Conservation (phyloP, 2,329 filamentous ascomycete species). For the Colletotrichum neosansevieriae region DNA sequence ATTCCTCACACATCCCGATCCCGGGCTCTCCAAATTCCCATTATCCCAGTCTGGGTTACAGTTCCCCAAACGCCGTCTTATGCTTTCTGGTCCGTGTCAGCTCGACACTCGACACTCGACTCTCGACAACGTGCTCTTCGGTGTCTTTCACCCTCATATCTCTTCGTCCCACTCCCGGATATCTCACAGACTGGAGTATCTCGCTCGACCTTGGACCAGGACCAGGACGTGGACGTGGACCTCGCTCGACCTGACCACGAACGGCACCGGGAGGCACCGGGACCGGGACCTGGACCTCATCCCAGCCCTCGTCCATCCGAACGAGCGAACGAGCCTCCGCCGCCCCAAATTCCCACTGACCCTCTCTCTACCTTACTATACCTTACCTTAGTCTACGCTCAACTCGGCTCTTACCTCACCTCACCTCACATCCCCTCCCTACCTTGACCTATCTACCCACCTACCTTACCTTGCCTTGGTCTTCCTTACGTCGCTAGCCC, state of each 20-base stretch:
- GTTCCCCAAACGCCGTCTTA: too few species aligned
- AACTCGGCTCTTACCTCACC: constrained; percentile 12
- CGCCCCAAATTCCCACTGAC: constrained; percentile 14
- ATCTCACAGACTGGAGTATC: neutral
- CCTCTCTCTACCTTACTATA: constrained; percentile 4
- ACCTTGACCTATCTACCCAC: too few species aligned
- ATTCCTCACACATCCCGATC: too few species aligned
- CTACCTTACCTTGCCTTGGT: constrained; percentile 9
- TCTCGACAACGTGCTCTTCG: neutral
- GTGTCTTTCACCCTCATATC: neutral
- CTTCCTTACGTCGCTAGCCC: constrained; percentile 22
- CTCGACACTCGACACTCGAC: too few species aligned
- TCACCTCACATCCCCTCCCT: constrained; percentile 1
- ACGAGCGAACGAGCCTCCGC: constrained; percentile 14
- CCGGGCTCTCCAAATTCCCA: neutral
- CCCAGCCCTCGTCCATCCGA: constrained; percentile 1
- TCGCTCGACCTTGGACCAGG: constrained; percentile 2
- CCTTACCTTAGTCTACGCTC: constrained; percentile 5
- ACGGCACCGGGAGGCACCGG: constrained; percentile 1
- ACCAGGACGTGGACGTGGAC: constrained; percentile 23
- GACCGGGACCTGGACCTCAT: constrained; percentile 8
- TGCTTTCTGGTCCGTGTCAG: too few species aligned
- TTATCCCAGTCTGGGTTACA: too few species aligned
- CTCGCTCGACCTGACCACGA: constrained; percentile 2
- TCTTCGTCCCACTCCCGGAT: neutral